Conservation (phyloP, 805 yeast genomes). For the Blastobotrys muscicola region DNA sequence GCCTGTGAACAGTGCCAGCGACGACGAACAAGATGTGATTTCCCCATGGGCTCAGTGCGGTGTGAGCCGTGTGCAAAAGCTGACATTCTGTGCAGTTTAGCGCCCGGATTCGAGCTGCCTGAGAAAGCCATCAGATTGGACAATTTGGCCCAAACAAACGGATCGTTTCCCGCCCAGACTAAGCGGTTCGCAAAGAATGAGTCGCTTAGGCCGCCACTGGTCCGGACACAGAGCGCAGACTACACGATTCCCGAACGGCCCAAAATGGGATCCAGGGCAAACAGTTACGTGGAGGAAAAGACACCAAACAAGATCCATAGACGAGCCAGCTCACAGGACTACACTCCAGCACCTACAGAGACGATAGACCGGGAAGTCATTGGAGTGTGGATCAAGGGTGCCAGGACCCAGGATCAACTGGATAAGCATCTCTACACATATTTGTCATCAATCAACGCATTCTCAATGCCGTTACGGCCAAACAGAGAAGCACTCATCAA, state of each 20-base stretch:
- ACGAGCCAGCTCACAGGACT: slow-evolving; percentile 12
- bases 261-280: slow-evolving; percentile 10
- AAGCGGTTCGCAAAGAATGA: not conserved
- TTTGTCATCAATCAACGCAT: slow-evolving; percentile 31
- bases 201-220: not conserved
- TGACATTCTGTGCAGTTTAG: slow-evolving; percentile 24
- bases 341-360: not conserved
- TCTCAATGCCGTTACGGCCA: slow-evolving; percentile 27
- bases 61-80: slow-evolving; percentile 29
- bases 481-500: slow-evolving; percentile 29
- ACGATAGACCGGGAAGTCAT: slow-evolving; percentile 16
- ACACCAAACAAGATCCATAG: slow-evolving; percentile 3
- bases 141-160: slow-evolving; percentile 9
- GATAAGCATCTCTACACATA: slow-evolving; percentile 26
- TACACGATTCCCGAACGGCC: slow-evolving; percentile 5
- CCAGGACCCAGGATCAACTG: slow-evolving; percentile 21
- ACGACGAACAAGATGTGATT: slow-evolving; percentile 28
- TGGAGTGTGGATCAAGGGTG: slow-evolving; percentile 30
- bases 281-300: slow-evolving; percentile 5
- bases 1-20: slow-evolving; percentile 35
- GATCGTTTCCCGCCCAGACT: not conserved
- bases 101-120: slow-evolving; percentile 16
- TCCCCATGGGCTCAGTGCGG: slow-evolving; percentile 20
- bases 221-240: not conserved
- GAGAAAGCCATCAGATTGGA: slow-evolving; percentile 15